These are phyloP conservation scores for Penicillium sp. DNA, from an alignment of 2,329 filamentous ascomycete species.

Conservation along the genomic window DNA sequence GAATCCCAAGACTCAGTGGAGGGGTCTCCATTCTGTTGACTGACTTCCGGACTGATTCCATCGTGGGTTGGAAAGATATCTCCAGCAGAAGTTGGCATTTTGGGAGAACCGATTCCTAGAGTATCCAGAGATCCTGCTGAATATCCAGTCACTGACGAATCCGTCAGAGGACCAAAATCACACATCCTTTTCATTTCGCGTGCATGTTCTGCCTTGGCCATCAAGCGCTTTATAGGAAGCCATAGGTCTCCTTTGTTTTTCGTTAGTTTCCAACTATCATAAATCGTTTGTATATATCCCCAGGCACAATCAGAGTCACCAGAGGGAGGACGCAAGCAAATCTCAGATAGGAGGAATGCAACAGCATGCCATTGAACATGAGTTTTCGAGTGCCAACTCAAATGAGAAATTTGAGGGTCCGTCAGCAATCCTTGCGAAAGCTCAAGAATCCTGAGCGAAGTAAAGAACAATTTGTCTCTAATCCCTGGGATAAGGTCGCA, in stretches of 20 bases:
- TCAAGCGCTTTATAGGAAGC: constrained; percentile 5
- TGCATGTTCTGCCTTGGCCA: constrained; percentile 7
- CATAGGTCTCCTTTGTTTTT: constrained; percentile 6
- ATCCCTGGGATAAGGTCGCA: neutral
- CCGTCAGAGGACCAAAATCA: too few species aligned
- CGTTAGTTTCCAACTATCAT: constrained; percentile 14
- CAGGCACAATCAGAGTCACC: constrained; percentile 59
- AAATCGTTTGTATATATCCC: constrained; percentile 52
- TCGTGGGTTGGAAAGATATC: too few species aligned
- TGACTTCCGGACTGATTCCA: too few species aligned
- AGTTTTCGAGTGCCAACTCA: constrained; percentile 63
- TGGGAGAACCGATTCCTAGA: too few species aligned
- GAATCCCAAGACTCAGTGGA: too few species aligned
- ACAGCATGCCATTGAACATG: constrained; percentile 66
- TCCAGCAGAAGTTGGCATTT: too few species aligned
- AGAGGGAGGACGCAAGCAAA: constrained; percentile 58
- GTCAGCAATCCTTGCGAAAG: constrained; percentile 64
- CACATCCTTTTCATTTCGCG: constrained; percentile 3
- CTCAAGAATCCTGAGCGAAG: constrained; percentile 70
- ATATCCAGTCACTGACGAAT: too few species aligned
- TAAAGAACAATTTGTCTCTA: constrained; percentile 57
- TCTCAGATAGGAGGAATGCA: constrained; percentile 60
- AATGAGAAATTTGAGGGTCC: constrained; percentile 58
- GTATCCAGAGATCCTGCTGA: too few species aligned
- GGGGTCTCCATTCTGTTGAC: too few species aligned